Percentiles rank a stretch among this genome's conserved stretches.
Evolutionary conservation across 2,329 filamentous ascomycete genomes (phyloP).

Genomic region (Colletotrichum spaethianum): DNA sequence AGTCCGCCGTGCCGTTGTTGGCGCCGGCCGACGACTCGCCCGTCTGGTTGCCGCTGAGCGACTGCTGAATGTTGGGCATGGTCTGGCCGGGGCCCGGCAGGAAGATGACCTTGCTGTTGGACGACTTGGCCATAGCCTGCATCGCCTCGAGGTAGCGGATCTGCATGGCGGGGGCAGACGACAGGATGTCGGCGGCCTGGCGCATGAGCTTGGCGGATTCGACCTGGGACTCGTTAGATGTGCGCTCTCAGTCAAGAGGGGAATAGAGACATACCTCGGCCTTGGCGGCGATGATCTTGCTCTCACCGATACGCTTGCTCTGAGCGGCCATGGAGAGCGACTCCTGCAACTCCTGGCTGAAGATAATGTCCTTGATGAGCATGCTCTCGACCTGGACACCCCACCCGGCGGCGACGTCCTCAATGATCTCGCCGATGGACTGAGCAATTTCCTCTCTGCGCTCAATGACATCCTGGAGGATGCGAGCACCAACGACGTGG

Average conservation of each 20-base stretch:
- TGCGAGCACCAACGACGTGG: conserved; percentile 94
- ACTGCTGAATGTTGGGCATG: conserved; percentile 61
- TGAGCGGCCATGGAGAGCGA: conserved; percentile 98
- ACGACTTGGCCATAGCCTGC: conserved; percentile 97
- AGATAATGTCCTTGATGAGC: conserved; percentile 99
- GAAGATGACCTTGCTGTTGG: conserved; percentile 92
- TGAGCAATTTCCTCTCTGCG: conserved; percentile 96
- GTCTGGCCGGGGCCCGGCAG: conserved; percentile 75
- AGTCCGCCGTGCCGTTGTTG: conserved; percentile 49
- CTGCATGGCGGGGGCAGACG: conserved; percentile 95
- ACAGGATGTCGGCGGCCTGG: conserved; percentile 93
- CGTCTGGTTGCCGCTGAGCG: conserved; percentile 56
- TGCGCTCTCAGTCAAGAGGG: neutral
- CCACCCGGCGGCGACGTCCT: conserved; percentile 94
- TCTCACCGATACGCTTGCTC: conserved; percentile 97
- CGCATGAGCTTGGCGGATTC: conserved; percentile 95
- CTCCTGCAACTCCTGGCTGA: conserved; percentile 95
- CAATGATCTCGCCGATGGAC: conserved; percentile 96
- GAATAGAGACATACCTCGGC: conserved; percentile 74
- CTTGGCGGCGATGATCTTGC: conserved; percentile 97
- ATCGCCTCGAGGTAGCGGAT: conserved; percentile 98
- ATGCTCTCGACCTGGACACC: conserved; percentile 97
- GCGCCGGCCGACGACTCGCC: conserved; percentile 58
- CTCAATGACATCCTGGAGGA: conserved; percentile 98
- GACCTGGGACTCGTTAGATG: conserved; percentile 63